These are phyloP conservation scores for Rhodotorula sp. DNA, from an alignment of 1,284 basidiomycete genomes.

Conservation along the genomic window DNA sequence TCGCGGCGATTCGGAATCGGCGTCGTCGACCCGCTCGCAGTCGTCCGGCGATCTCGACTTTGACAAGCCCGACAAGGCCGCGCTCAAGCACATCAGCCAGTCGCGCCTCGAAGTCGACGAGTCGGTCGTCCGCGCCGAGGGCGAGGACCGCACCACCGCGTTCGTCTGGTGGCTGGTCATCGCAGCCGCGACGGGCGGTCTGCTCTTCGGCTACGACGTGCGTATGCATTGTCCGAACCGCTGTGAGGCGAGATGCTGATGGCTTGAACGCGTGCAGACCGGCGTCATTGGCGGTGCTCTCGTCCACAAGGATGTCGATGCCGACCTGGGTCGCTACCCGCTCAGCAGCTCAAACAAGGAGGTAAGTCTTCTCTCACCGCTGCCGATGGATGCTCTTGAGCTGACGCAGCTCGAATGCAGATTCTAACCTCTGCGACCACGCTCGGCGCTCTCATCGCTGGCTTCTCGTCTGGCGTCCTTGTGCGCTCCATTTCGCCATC, in stretches of 20 bases:
- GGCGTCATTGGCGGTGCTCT: conserved; percentile 43
- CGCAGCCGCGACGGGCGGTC: conserved; percentile 51
- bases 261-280: conserved; percentile 13
- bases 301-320: conserved; percentile 36
- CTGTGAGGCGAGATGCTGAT: conserved; percentile 3
- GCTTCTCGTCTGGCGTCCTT: conserved; percentile 67
- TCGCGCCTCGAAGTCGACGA: conserved; percentile 53
- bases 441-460: conserved; percentile 72
- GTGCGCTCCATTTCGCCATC: conserved; percentile 58
- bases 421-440: conserved; percentile 69
- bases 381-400: too few relatives aligned
- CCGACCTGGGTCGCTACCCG: conserved; percentile 26
- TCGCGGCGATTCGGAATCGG: not conserved
- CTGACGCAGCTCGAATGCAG: conserved; percentile 1
- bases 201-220: conserved; percentile 41
- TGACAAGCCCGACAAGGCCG: conserved; percentile 21
- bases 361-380: conserved; percentile 4
- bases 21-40: conserved; percentile 17
- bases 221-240: conserved; percentile 18
- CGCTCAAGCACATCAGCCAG: conserved; percentile 25
- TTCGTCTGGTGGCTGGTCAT: conserved; percentile 65
- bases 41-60: conserved; percentile 29
- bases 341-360: conserved; percentile 35
- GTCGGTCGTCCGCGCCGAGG: conserved; percentile 62
- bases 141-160: conserved; percentile 67